These are phyloP conservation scores for Dendrobium officinale DNA, from an alignment of 106 monocot genomes.

Conservation along the genomic window DNA sequence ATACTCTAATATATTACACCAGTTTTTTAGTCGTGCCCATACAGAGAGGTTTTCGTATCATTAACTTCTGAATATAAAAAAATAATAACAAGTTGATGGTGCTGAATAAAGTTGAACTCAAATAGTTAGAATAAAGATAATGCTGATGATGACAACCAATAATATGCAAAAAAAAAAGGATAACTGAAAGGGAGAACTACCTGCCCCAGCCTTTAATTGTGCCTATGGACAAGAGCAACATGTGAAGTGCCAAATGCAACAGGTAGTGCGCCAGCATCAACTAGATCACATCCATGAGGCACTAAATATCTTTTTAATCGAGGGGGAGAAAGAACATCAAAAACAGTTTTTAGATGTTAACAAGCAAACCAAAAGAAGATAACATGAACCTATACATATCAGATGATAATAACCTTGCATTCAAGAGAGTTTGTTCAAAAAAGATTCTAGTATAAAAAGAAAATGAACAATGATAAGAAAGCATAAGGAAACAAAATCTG, in stretches of 20 bases:
- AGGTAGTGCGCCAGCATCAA: conserved; percentile 81
- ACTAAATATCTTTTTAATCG: conserved; percentile 49
- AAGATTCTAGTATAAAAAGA: neutral
- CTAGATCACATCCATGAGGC: conserved; percentile 91
- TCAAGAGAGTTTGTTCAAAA: neutral
- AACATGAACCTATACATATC: neutral
- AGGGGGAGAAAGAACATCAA: conserved; percentile 3
- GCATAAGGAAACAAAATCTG: neutral
- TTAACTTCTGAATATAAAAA: neutral
- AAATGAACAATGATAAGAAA: neutral
- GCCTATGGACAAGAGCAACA: conserved; percentile 95
- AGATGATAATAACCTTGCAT: neutral
- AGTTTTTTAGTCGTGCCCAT: neutral
- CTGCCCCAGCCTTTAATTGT: conserved; percentile 80
- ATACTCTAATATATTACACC: neutral
- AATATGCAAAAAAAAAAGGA: neutral
- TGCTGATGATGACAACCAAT: too few relatives aligned
- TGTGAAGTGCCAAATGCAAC: conserved; percentile 98
- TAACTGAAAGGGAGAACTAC: conserved; percentile 19
- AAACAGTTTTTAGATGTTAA: neutral
- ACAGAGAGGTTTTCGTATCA: neutral
- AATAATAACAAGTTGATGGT: neutral
- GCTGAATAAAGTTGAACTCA: neutral
- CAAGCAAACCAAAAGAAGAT: neutral
- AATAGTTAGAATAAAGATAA: too few relatives aligned